These are phyloP conservation scores for Pseudopediastrum boryanum DNA, from an alignment of 139 green algal species.

Conservation along the genomic window DNA sequence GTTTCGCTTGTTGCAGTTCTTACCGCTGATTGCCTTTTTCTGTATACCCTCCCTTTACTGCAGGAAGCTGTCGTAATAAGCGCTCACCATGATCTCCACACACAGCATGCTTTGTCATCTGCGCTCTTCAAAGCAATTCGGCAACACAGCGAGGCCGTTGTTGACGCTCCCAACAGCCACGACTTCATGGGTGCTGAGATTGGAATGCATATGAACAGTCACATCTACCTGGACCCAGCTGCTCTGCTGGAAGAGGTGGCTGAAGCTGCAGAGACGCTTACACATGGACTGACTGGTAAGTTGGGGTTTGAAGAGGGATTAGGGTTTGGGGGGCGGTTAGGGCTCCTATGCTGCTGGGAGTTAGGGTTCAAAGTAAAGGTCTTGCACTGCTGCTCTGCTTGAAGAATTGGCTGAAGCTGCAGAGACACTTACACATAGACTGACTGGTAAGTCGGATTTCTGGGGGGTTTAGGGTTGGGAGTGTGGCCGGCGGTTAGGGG, in stretches of 20 bases:
- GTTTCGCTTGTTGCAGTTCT: too few relatives aligned
- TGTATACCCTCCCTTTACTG: background rate
- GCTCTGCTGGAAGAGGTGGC: constrained; percentile 36
- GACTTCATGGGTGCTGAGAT: constrained; percentile 15
- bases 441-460: background rate
- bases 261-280: constrained; percentile 35
- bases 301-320: background rate
- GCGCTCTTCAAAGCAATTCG: constrained; percentile 30
- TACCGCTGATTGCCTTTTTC: background rate
- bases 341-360: background rate
- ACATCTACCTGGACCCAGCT: constrained; percentile 26
- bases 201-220: constrained; percentile 9
- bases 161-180: constrained; percentile 3
- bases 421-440: constrained; percentile 37
- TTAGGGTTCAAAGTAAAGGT: background rate
- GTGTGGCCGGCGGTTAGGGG: background rate
- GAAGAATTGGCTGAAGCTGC: constrained; percentile 6
- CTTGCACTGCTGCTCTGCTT: background rate
- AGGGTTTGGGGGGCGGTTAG: background rate
- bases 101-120: constrained; percentile 25
- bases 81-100: constrained; percentile 14
- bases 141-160: constrained; percentile 3
- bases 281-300: constrained; percentile 24
- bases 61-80: constrained; percentile 23
- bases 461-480: background rate